Base-by-base conservation (phyloP, 2,329 filamentous ascomycete genomes). In the Cercospora sesami region DNA sequence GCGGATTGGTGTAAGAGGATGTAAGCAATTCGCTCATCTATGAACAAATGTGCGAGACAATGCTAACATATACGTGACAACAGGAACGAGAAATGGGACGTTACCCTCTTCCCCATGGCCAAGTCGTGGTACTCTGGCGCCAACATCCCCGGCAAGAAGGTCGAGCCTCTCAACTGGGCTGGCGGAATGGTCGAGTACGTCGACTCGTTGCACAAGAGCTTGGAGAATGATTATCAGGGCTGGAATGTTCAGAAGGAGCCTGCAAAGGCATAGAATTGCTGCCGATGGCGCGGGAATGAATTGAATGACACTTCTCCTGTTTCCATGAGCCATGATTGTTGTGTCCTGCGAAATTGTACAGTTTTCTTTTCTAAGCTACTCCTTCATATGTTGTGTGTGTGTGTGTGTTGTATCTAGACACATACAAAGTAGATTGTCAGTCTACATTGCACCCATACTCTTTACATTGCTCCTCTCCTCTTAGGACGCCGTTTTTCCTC, bases 111-210 rank as follows among this genome's bases (percentile, higher is more conserved):
- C 73, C 76, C 74, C 0, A 60, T 69, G 36, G 73, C 75, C 45
- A 76, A 77, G 64, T 75, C 73, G 9, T 76, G 73, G 78, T 83
- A 65, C 79, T 68, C 58, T 18, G 81, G 73, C 53, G 80, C 79
- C 12, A 84, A 83, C 55, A 76, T 84, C 9, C 81, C 82, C 0
- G 82, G 82, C 12, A 83, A 83, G 75, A 75, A 78, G 10, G 76
- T 79, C 16, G 82, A 83, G 74, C 81, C 81, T 66, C 73, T 83
- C 60, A 83, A 79, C 59, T 83, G 78, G 71, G 76, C 80, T 9
- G 81, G 81, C 6, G 82, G 81, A 0, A 75, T 82, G 82, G 42
- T 72, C 12, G 70, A 72, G 58, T 76, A 76, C 58, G 66, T 71
- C 14, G 68, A 74, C 12, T 65, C 66, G n/a, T 62, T 76, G 64